Percentiles rank a stretch among this genome's conserved stretches.
phyloP scores from a whole-genome alignment of 768 basidiomycete genomes.

The Gyrodon lividus region DNA sequence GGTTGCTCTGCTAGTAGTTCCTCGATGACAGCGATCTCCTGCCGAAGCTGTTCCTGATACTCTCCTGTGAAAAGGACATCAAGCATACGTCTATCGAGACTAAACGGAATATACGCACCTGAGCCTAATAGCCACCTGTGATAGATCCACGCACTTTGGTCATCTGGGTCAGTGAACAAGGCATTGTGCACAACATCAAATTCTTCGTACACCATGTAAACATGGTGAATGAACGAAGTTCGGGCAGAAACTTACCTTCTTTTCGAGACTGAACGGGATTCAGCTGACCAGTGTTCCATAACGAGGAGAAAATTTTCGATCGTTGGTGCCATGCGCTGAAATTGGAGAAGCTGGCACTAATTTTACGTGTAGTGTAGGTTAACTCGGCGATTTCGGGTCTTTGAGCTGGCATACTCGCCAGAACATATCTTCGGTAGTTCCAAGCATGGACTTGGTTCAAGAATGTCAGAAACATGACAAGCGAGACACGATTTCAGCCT shows the following conservation, averaged over 20 bases:
- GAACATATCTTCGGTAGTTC: conserved; percentile 88
- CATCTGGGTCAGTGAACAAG: conserved; percentile 93
- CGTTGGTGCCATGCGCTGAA: conserved; percentile 99
- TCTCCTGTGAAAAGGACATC: conserved; percentile 45
- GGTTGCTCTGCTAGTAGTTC: conserved; percentile 87
- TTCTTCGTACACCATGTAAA: conserved; percentile 47
- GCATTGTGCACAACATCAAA: conserved; percentile 92
- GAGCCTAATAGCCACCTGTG: conserved; percentile 94
- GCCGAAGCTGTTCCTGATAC: conserved; percentile 52
- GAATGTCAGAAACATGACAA: conserved; percentile 5
- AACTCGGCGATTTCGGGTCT: conserved; percentile 67
- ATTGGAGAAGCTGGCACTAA: conserved; percentile 92
- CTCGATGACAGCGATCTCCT: conserved; percentile 77
- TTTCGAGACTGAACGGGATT: conserved; percentile 59
- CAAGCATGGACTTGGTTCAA: conserved; percentile 78
- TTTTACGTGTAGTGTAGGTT: conserved; percentile 84
- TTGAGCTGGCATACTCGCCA: conserved; percentile 63
- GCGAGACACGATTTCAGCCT: conserved; percentile 26
- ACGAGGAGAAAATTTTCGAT: conserved; percentile 67
- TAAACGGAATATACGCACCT: conserved; percentile 43
- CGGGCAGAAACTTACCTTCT: conserved; percentile 49
- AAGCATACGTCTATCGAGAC: background rate
- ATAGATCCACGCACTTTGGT: conserved; percentile 98
- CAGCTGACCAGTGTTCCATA: conserved; percentile 62
- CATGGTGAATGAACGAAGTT: background rate